Evolutionary conservation across 352 stramenopile species (phyloP).

Genomic region (Globisporangium iwayamae): DNA sequence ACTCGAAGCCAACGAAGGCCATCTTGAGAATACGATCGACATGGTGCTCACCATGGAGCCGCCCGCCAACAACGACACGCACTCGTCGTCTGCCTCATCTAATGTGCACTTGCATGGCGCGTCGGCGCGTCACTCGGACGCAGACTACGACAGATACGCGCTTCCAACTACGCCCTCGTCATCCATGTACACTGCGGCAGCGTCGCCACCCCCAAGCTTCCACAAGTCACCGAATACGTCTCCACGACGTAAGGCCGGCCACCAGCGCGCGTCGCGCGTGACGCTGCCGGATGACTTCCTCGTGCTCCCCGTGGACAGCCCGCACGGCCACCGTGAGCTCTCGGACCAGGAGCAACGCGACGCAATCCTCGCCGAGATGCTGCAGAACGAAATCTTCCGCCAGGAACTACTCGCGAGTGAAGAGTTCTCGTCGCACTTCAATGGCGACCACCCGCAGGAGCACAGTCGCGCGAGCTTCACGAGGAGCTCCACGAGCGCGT

Average conservation of each 20-base stretch:
- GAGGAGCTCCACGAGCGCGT: conserved; percentile 17
- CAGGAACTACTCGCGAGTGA: conserved; percentile 65
- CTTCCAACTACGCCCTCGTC: conserved; percentile 1
- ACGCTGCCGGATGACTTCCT: conserved; percentile 72
- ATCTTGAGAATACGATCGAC: conserved; percentile 76
- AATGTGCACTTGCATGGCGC: not conserved
- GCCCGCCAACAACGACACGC: conserved; percentile 15
- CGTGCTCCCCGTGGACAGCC: conserved; percentile 35
- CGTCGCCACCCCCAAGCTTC: conserved; percentile 6
- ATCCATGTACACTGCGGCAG: conserved; percentile 3
- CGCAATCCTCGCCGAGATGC: conserved; percentile 67
- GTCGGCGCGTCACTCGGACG: not conserved
- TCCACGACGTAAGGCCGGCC: conserved; percentile 13
- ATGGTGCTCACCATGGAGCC: conserved; percentile 68
- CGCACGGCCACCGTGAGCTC: conserved; percentile 19
- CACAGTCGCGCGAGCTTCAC: conserved; percentile 2
- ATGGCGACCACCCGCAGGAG: conserved; percentile 21
- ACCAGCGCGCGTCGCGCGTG: conserved; percentile 23
- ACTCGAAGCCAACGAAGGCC: conserved; percentile 59
- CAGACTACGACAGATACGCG: not conserved
- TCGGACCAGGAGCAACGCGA: conserved; percentile 73
- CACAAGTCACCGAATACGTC: conserved; percentile 16
- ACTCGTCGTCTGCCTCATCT: not conserved
- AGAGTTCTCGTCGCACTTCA: conserved; percentile 75
- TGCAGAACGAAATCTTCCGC: conserved; percentile 84